phyloP scores from a whole-genome alignment of 129 eudicot species.

The sunflower (Helianthus annuus) region HanXRQr2.0-SUNRISE NC_035441.2:131670667-131671166 shows the following conservation, averaged over 20 bases:
- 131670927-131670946: not conserved
- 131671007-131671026: conserved; percentile 53
- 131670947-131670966: not conserved
- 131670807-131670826: no score
- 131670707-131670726: no score
- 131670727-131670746: no score
- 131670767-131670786: no score
- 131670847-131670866: no score
- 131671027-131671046: conserved; percentile 39
- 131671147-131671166: conserved; percentile 8
- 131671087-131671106: conserved; percentile 26
- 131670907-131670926: not conserved
- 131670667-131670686: not conserved
- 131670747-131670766: no score
- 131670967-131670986: conserved; percentile 26
- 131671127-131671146: conserved; percentile 43
- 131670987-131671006: conserved; percentile 29
- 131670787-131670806: no score
- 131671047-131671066: conserved; percentile 36
- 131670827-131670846: no score
- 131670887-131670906: not conserved
- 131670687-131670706: not conserved
- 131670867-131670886: no score
- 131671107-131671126: conserved; percentile 43
- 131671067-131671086: conserved; percentile 19